Evolutionary conservation across 441 rosid genomes (phyloP).

Genomic region (Arabidopsis lyrata): DNA sequence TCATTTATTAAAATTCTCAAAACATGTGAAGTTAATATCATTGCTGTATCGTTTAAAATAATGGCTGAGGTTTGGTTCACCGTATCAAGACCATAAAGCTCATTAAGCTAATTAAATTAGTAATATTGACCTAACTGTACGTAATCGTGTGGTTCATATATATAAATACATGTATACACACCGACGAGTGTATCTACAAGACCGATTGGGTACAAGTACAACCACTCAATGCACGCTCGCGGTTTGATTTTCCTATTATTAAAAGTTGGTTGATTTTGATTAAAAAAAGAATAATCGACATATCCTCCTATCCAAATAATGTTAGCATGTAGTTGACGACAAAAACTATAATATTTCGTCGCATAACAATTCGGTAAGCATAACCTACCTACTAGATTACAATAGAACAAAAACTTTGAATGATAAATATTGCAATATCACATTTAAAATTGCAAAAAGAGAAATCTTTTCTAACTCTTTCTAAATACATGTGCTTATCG

Average conservation of each 20-base stretch:
- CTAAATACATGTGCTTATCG: not conserved
- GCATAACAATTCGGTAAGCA: conserved; percentile 5
- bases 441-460: not conserved
- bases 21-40: conserved; percentile 38
- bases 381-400: conserved; percentile 1
- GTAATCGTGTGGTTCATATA: conserved; percentile 21
- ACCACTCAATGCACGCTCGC: conserved; percentile 23
- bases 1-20: conserved; percentile 15
- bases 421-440: not conserved
- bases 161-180: not conserved
- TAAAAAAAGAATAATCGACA: not conserved
- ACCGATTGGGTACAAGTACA: conserved; percentile 37
- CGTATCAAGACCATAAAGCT: conserved; percentile 36
- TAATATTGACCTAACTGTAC: not conserved
- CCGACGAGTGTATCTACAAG: conserved; percentile 6
- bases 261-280: conserved; percentile 13
- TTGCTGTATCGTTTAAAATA: conserved; percentile 39
- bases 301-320: conserved; percentile 20
- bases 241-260: conserved; percentile 12
- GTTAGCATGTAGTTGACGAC: not conserved
- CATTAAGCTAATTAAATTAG: conserved; percentile 4
- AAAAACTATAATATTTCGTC: conserved; percentile 1
- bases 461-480: not conserved
- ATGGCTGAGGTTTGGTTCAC: conserved; percentile 40
- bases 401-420: not conserved